Base-by-base conservation (phyloP, 306 rosid species). In the Canavalia ensiformis region DNA sequence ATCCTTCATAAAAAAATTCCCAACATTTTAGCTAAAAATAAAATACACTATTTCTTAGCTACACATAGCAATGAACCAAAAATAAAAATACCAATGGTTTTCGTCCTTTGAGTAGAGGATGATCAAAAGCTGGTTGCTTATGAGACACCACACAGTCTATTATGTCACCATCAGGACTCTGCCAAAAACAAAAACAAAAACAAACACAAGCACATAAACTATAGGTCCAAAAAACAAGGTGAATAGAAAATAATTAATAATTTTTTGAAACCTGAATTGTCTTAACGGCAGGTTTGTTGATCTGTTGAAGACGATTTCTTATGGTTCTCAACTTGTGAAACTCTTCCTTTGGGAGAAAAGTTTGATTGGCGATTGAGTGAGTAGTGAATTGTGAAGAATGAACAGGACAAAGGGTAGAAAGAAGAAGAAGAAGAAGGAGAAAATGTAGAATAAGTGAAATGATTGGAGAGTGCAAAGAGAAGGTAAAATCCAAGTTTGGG, bases 131-230 rank as follows among this genome's bases (percentile, higher is more conserved):
- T 49, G 91, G 95, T 76, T 94, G 98, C 18, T 63, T 81, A 71
- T 91, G 94, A 84, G 91, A 84, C 25, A 34, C 37, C 65, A 94
- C 97, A 76, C 98, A 94, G 78, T 94, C 98, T 66, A 94, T 90
- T 37, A 88, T 49, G 83, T 94, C 98, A n/a, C 98, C 98, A 34
- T 91, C 98, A 51, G 96, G 90, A 85, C 96, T 89, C 96, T 91
- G 83, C 83, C 72, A 60, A 11, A 84, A 68, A 12, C 5, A 81
- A n/a, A 2, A 39, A 7, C 52, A 31, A 66, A 49, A 56, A n/a
- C 11, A 45, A 7, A 70, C 45, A 69, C 4, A 76, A 68, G 51
- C 75, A 8, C 33, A 35, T 37, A n/a, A 58, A 44, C 13, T 8
- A 50, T 11, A n/a, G 78, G 33, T 62, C 2, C 33, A 33, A 63